Percentiles rank a stretch among this genome's conserved stretches.
phyloP scores from a whole-genome alignment of 2,329 filamentous ascomycete species.

The Scedosporium minutisporum region DNA sequence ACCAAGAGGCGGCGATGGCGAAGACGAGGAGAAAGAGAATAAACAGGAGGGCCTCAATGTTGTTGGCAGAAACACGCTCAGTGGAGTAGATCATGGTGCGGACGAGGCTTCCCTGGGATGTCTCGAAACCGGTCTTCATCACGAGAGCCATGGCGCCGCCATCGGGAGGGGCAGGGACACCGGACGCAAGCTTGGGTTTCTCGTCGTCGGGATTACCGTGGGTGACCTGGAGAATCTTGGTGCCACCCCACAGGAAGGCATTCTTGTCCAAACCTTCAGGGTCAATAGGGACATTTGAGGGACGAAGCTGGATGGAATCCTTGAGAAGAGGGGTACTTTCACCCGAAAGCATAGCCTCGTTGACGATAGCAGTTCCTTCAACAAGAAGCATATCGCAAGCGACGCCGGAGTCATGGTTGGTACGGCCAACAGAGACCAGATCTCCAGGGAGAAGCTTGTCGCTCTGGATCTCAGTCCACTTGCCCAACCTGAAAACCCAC shows the following conservation, averaged over 20 bases:
- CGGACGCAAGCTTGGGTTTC: conserved; percentile 60
- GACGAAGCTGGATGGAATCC: conserved; percentile 86
- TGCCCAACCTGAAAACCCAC: conserved; percentile 77
- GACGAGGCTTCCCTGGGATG: conserved; percentile 92
- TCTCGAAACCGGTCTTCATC: conserved; percentile 96
- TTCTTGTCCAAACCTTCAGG: conserved; percentile 93
- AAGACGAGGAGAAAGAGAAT: conserved; percentile 95
- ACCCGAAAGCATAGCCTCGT: conserved; percentile 97
- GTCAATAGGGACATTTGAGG: conserved; percentile 70
- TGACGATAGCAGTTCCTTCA: conserved; percentile 93
- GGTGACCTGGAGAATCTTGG: conserved; percentile 91
- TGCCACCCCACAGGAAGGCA: conserved; percentile 90
- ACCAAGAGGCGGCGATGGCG: conserved; percentile 95
- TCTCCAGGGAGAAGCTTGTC: conserved; percentile 91
- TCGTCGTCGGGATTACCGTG: conserved; percentile 74
- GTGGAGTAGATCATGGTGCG: conserved; percentile 99
- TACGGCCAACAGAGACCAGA: conserved; percentile 81
- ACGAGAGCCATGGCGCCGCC: conserved; percentile 90
- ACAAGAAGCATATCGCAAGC: conserved; percentile 95
- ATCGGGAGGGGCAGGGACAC: conserved; percentile 77
- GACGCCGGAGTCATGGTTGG: conserved; percentile 93
- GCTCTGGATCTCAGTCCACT: conserved; percentile 81
- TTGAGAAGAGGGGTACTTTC: conserved; percentile 96
- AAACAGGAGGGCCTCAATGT: conserved; percentile 90
- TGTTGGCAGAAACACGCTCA: conserved; percentile 97